Evolutionary conservation across 352 stramenopile species (phyloP), one percentile per base, ranked within the genome.

Genomic region (Thraustochytrium sp.): DNA sequence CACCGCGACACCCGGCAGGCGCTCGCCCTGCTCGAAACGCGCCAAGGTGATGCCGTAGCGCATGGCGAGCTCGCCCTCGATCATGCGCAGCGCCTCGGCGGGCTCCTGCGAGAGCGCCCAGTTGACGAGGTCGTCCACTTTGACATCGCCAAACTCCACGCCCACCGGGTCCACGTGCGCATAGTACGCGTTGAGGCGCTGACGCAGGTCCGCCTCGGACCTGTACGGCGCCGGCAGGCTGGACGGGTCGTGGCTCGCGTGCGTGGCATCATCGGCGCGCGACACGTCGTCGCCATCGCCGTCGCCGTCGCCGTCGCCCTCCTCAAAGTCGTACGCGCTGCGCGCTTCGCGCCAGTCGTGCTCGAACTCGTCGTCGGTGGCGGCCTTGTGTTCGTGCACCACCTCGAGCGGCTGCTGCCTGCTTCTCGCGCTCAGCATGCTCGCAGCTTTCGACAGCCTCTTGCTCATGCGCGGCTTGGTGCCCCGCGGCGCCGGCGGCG

Each of bases 91-190:
- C 0, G 59, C 59, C 36, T 49, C 59, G 9, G 13, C 59, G 11
- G 59, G 59, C 1, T 13, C 16, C 59, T 34, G 21, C 11, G 13
- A 44, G 26, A 72, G 42, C 26, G 59, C 59, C 59, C 59, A 72
- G 40, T 72, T 72, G 59, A 72, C 59, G 40, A 72, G 59, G 13
- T 72, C 36, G 36, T 72, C 59, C 13, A 72, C 59, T 21, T 72
- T 72, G 3, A 72, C 59, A 13, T 72, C 59, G 3, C 59, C 59
- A 29, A 49, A 72, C 59, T 72, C 59, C 26, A 72, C 59, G 40
- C 59, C 59, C 0, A 72, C 59, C 8, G 59, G 59, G 36, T 72
- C 59, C 21, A 72, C 59, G n/a, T 72, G 59, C 1, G 59, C 59
- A 29, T 72, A 72, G n/a, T 34, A 72, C 8, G 16, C 26, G 8